These are phyloP conservation scores for Talaromyces sp. DNA, from an alignment of 2,329 filamentous ascomycete genomes.

Conservation along the genomic window DNA sequence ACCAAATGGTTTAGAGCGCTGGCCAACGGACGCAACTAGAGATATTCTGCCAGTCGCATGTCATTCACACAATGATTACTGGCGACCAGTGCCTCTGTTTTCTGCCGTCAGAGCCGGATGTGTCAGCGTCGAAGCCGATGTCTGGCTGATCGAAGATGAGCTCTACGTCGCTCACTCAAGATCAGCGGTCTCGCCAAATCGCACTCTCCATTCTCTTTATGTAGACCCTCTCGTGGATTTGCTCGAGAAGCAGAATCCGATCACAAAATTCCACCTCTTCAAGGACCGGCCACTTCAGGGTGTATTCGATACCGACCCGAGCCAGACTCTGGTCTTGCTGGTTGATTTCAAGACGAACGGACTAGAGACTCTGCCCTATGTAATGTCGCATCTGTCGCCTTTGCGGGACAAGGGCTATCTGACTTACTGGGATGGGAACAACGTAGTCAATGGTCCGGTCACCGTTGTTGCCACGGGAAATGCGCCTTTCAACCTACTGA, in stretches of 20 bases:
- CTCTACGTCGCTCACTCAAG: conserved; percentile 60
- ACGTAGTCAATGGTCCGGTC: conserved; percentile 32
- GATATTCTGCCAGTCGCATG: conserved; percentile 14
- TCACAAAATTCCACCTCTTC: conserved; percentile 17
- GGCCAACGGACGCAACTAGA: conserved; percentile 47
- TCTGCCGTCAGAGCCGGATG: conserved; percentile 36
- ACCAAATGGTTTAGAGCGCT: conserved; percentile 34
- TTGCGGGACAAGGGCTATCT: conserved; percentile 41
- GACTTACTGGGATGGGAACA: conserved; percentile 38
- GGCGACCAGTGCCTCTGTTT: conserved; percentile 35
- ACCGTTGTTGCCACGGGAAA: conserved; percentile 47
- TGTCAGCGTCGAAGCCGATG: conserved; percentile 43
- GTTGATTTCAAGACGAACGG: conserved; percentile 65
- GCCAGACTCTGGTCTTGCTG: conserved; percentile 56
- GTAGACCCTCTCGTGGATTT: conserved; percentile 59
- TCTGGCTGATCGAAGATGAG: conserved; percentile 43
- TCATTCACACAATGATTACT: conserved; percentile 44
- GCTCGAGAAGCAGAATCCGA: conserved; percentile 49
- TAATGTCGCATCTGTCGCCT: conserved; percentile 32
- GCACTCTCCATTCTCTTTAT: conserved; percentile 48
- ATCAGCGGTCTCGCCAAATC: conserved; percentile 42
- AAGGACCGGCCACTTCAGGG: conserved; percentile 34
- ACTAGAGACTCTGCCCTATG: conserved; percentile 20
- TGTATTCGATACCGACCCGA: conserved; percentile 51
- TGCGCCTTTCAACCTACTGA: conserved; percentile 41